Percentiles rank a stretch among this genome's conserved stretches.
phyloP scores from a whole-genome alignment of 2,329 filamentous ascomycete genomes.

The Arachnopeziza araneosa region DNA sequence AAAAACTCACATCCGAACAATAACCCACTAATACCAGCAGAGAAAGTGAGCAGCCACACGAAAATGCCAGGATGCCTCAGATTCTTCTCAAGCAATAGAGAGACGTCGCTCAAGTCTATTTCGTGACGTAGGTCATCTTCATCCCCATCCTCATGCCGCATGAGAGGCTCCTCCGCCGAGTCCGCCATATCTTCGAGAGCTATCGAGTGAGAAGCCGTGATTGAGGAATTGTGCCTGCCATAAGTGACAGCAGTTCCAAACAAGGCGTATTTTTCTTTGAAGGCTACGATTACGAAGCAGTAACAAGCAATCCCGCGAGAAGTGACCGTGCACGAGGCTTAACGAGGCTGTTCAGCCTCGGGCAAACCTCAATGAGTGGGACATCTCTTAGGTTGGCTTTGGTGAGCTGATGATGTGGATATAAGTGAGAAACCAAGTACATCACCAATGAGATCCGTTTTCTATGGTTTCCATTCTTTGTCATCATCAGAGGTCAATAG shows the following conservation, averaged over 20 bases:
- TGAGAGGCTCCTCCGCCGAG: not conserved
- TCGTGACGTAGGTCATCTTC: not conserved
- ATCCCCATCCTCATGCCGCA: not conserved
- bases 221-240: not conserved
- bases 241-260: not conserved
- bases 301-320: no score
- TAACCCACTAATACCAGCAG: conserved; percentile 61
- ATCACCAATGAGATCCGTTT: no score
- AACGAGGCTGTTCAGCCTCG: no score
- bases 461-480: no score
- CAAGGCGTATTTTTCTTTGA: not conserved
- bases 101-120: not conserved
- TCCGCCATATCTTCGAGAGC: not conserved
- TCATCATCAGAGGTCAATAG: no score
- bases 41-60: conserved; percentile 56
- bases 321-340: no score
- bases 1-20: conserved; percentile 57
- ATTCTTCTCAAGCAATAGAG: conserved; percentile 22
- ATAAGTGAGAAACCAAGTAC: no score
- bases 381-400: no score
- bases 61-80: conserved; percentile 38
- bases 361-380: no score
- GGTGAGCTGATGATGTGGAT: no score
- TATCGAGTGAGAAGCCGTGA: not conserved
- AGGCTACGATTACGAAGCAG: no score